These are phyloP conservation scores for Amorphotheca resinae DNA, from an alignment of 495 filamentous ascomycete species.

Conservation along the genomic window DNA sequence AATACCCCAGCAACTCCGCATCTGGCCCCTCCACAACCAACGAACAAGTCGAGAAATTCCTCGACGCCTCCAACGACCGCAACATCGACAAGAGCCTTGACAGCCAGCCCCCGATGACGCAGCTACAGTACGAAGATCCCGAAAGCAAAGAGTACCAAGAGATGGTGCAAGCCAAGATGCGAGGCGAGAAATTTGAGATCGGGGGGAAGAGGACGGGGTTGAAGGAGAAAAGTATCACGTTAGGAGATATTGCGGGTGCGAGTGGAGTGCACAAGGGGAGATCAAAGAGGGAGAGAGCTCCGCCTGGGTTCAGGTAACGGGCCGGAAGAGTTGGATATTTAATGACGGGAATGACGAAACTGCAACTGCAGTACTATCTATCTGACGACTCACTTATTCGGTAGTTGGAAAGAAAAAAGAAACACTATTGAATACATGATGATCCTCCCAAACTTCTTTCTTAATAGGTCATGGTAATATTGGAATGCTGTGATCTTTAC, in stretches of 20 bases:
- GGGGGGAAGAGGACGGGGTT: not conserved
- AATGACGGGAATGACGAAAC: no score
- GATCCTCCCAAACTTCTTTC: no score
- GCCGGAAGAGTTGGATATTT: not conserved
- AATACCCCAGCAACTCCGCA: constrained; percentile 10
- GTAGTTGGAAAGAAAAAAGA: no score
- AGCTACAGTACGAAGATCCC: constrained; percentile 32
- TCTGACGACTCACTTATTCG: no score
- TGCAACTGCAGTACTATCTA: no score
- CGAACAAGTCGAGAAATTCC: constrained; percentile 13
- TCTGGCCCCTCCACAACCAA: not conserved
- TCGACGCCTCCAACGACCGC: constrained; percentile 3
- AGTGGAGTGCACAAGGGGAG: not conserved
- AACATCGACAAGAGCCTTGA: constrained; percentile 11
- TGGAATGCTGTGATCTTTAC: no score
- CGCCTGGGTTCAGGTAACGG: not conserved
- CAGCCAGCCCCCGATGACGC: constrained; percentile 26
- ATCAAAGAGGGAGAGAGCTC: not conserved
- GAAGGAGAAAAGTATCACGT: constrained; percentile 19
- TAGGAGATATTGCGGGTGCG: constrained; percentile 16
- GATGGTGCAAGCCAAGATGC: constrained; percentile 25
- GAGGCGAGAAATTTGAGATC: constrained; percentile 13
- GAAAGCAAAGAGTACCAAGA: constrained; percentile 27
- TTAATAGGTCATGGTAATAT: no score
- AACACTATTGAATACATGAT: no score